phyloP scores from a whole-genome alignment of 2,329 filamentous ascomycete species.

The Fusarium chaquense region DNA sequence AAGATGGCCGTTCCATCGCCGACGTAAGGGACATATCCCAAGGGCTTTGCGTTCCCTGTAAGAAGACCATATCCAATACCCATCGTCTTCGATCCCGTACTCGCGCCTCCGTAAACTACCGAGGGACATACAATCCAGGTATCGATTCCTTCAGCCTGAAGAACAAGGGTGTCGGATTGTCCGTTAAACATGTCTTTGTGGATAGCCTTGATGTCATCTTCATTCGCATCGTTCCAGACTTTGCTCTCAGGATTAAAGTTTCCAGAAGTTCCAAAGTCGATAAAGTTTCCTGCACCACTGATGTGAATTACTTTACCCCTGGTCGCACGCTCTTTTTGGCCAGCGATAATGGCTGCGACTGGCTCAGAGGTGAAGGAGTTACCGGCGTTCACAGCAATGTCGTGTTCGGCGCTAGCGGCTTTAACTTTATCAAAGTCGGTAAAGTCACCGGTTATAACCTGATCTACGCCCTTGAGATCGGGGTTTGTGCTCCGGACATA shows the following conservation, averaged over 20 bases:
- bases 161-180: slow-evolving; percentile 1
- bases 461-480: neutral
- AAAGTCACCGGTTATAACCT: slow-evolving; percentile 1
- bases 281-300: slow-evolving; percentile 15
- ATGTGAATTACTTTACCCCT: slow-evolving; percentile 6
- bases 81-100: neutral
- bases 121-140: slow-evolving; percentile 12
- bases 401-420: neutral
- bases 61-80: slow-evolving; percentile 10
- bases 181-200: slow-evolving; percentile 28
- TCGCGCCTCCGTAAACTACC: slow-evolving; percentile 6
- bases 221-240: slow-evolving; percentile 18
- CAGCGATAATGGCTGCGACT: slow-evolving; percentile 9
- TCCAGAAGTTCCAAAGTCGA: slow-evolving; percentile 17
- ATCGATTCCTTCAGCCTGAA: slow-evolving; percentile 1
- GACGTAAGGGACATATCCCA: slow-evolving; percentile 10
- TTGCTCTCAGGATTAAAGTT: slow-evolving; percentile 10
- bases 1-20: slow-evolving; percentile 7
- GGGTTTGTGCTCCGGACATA: neutral
- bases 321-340: neutral
- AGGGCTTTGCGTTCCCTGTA: slow-evolving; percentile 1
- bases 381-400: slow-evolving; percentile 14
- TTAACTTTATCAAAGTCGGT: slow-evolving; percentile 13
- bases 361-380: slow-evolving; percentile 6
- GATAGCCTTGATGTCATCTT: slow-evolving; percentile 13